These are phyloP conservation scores for Naganishia onofrii DNA, from an alignment of 768 basidiomycete species.

Conservation along the genomic window DNA sequence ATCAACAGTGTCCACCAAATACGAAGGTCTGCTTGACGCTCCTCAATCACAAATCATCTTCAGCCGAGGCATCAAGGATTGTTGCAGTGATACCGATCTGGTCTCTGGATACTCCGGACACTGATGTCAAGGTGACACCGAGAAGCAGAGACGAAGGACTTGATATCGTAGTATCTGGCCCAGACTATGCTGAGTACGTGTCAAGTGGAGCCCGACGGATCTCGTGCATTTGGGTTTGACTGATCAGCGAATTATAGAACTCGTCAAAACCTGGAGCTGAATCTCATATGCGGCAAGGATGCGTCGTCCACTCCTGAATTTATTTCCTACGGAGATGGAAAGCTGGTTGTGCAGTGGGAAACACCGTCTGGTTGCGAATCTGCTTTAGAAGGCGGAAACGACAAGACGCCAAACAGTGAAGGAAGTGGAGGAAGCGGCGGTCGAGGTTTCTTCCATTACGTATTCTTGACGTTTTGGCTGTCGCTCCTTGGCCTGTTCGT, in stretches of 20 bases:
- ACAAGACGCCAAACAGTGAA: background rate
- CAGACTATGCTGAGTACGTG: conserved; percentile 50
- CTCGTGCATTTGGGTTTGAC: background rate
- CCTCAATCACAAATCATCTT: conserved; percentile 45
- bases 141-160: conserved; percentile 42
- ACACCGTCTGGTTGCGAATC: conserved; percentile 47
- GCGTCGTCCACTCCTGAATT: conserved; percentile 39
- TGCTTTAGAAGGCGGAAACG: conserved; percentile 8
- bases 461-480: conserved; percentile 44
- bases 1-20: conserved; percentile 44
- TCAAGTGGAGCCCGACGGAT: background rate
- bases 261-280: conserved; percentile 46
- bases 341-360: conserved; percentile 45
- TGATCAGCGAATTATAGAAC: conserved; percentile 18
- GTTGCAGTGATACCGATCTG: conserved; percentile 51
- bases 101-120: conserved; percentile 37
- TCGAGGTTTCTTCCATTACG: conserved; percentile 44
- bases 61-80: conserved; percentile 42
- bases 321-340: conserved; percentile 42
- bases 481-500: conserved; percentile 37
- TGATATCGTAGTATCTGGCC: conserved; percentile 45
- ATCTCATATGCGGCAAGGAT: conserved; percentile 41
- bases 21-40: conserved; percentile 48
- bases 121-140: conserved; percentile 35
- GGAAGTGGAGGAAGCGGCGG: conserved; percentile 31